phyloP scores from a whole-genome alignment of 139 green algal genomes.

The Diplosphaera chodatii region DNA sequence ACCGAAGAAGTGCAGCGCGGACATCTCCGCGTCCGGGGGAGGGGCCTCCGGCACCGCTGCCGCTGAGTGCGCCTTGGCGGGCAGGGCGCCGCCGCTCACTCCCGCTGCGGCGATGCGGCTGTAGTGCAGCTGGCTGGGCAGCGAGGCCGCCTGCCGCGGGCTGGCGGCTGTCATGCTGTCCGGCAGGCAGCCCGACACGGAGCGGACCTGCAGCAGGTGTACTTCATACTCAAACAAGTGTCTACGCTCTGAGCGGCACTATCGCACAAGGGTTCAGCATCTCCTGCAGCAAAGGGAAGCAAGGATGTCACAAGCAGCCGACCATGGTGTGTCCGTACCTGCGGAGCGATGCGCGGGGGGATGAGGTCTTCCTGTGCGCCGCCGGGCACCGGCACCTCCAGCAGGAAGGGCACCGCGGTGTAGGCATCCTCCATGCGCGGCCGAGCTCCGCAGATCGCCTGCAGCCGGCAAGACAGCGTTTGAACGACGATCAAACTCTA shows the following conservation, averaged over 20 bases:
- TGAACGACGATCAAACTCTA: too few species aligned
- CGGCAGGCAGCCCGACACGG: not conserved
- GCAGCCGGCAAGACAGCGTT: too few species aligned
- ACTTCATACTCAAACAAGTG: too few species aligned
- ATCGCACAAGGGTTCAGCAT: too few species aligned
- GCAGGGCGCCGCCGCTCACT: not conserved
- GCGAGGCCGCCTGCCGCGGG: not conserved
- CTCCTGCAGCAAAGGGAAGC: too few species aligned
- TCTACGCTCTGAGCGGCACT: too few species aligned
- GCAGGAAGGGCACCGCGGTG: conserved; percentile 39
- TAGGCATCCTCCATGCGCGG: conserved; percentile 68
- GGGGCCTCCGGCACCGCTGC: not conserved
- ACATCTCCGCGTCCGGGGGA: conserved; percentile 1
- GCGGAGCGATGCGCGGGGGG: conserved; percentile 40
- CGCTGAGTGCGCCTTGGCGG: conserved; percentile 3
- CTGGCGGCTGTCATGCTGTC: not conserved
- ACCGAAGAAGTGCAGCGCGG: conserved; percentile 70
- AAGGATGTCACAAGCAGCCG: too few species aligned
- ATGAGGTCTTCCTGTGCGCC: conserved; percentile 28
- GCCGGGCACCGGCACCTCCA: conserved; percentile 31
- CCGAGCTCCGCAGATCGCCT: conserved; percentile 58
- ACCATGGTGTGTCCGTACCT: too few species aligned
- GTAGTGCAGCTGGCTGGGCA: not conserved
- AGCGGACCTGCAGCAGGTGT: too few species aligned
- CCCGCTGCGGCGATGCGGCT: conserved; percentile 1